Evolutionary conservation across 2,329 filamentous ascomycete species (phyloP).

Genomic region (Ophiostoma sp.): DNA sequence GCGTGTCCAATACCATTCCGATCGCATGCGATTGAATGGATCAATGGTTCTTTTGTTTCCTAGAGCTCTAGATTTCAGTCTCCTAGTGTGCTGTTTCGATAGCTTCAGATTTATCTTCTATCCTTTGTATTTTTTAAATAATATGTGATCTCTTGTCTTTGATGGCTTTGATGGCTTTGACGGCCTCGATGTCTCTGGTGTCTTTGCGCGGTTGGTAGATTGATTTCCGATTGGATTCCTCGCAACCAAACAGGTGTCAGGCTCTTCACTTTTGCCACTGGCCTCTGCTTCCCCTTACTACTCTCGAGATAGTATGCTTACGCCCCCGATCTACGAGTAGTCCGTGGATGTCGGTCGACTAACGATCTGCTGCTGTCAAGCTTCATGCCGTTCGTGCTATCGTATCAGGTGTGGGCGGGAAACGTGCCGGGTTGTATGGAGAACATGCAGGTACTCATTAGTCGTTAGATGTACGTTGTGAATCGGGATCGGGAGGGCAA

Average conservation of each 20-base stretch:
- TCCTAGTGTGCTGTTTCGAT: background rate
- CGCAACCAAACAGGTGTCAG: too few species aligned
- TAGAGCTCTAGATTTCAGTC: too few species aligned
- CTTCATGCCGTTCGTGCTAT: background rate
- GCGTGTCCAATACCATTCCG: background rate
- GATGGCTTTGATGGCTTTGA: too few species aligned
- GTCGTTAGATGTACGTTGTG: background rate
- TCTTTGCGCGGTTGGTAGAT: too few species aligned
- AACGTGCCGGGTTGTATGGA: background rate
- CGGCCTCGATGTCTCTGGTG: too few species aligned
- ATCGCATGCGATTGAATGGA: conserved; percentile 11
- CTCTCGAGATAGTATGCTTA: too few species aligned
- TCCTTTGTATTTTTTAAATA: background rate
- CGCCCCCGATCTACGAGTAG: background rate
- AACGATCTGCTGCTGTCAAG: background rate
- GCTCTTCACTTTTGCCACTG: background rate
- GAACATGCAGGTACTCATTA: background rate
- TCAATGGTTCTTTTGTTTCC: background rate
- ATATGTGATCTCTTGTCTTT: background rate
- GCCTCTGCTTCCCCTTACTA: background rate
- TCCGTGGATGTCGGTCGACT: background rate
- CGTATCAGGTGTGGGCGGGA: conserved; percentile 4
- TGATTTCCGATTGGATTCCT: too few species aligned
- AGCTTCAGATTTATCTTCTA: background rate
- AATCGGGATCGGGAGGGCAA: background rate